Evolutionary conservation across 331 rosid genomes (phyloP).

Genomic region (Quercus phellos): DNA sequence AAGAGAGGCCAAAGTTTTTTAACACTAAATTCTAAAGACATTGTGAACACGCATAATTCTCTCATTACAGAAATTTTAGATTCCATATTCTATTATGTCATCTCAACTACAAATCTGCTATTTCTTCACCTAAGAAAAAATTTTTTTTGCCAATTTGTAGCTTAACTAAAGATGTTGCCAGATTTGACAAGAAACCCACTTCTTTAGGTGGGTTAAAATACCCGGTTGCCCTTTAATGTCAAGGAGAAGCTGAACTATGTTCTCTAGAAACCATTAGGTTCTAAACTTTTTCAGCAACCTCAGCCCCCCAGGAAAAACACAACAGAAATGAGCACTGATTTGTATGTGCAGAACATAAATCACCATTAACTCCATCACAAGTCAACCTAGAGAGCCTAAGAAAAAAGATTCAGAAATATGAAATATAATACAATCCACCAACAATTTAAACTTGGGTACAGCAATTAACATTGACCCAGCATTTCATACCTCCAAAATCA

Average conservation of each 20-base stretch:
- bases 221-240: not conserved
- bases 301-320: not conserved
- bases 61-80: not conserved
- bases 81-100: not conserved
- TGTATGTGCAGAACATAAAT: not conserved
- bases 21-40: not conserved
- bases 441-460: not conserved
- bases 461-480: constrained; percentile 6
- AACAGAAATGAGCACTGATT: not conserved
- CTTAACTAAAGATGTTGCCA: not conserved
- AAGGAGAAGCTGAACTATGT: not conserved
- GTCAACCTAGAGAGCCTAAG: not conserved
- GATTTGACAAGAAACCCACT: not conserved
- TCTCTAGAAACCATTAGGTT: not conserved
- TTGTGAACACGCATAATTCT: not conserved
- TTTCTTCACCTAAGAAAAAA: not conserved
- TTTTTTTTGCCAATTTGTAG: not conserved
- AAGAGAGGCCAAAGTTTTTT: not conserved
- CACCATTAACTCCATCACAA: not conserved
- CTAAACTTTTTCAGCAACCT: not conserved
- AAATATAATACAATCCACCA: not conserved
- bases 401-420: not conserved
- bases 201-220: not conserved
- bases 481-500: constrained; percentile 18
- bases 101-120: not conserved